Evolutionary conservation across 257 asterid species (phyloP), one percentile per base, ranked within the genome.

Genomic region (Salvia splendens): DNA sequence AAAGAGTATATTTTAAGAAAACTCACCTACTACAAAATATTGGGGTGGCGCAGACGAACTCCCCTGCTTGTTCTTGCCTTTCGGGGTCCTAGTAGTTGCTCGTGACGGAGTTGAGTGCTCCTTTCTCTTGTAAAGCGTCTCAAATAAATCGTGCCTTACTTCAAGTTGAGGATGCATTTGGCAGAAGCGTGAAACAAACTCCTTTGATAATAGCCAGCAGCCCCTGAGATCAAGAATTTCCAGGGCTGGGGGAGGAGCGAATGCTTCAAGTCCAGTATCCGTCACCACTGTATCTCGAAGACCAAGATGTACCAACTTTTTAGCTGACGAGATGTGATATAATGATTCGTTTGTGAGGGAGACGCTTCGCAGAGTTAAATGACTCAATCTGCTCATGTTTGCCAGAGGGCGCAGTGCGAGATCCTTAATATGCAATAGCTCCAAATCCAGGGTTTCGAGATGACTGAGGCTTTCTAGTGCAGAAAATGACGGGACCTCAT

Each of bases 121-220:
- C 33, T 78, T 71, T 53, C 54, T 64, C 43, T 57, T 81, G n/a
- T 79, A 80, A 32, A 74, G 60, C 1, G 49, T 51, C 64, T 55
- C 80, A 38, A 75, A 63, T 49, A 78, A 82, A 63, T 88, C 96
- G 52, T 91, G 99, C 72, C 75, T 84, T 61, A 87, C 79, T 63
- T 87, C 92, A 64, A 94, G 71, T 8, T 67, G 82, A 35, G 92
- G 86, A 65, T 87, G 79, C 61, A 74, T 85, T 53, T 60, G 68
- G 82, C 82, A 58, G 78, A 91, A 94, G 60, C 46, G 74, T 60
- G 66, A 5, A 40, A 91, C 70, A 70, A 15, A 77, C 24, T 83
- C 91, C 75, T 77, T 67, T 0, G 96, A 86, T 73, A 94, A 50
- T 38, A 94, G 89, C 99, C 99, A 91, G 80, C 96, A 86, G 58